Percentiles rank a stretch among this genome's conserved stretches.
Conservation (phyloP, 805 yeast genomes). For the Priceomyces medius region DNA sequence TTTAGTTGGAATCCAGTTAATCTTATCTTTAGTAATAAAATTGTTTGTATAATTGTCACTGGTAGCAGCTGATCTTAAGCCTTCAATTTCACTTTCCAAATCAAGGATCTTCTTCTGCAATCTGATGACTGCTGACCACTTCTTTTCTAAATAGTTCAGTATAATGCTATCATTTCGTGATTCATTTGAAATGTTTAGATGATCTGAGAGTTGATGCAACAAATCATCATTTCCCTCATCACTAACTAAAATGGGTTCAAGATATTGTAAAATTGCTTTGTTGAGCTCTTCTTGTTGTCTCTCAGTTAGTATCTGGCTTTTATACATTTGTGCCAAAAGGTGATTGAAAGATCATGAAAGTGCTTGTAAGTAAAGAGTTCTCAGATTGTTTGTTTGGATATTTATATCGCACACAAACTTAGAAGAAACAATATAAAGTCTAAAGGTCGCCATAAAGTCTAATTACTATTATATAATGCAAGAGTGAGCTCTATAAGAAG, state of each 20-base stretch:
- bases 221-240: conserved; percentile 16
- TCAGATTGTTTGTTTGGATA: background rate
- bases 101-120: conserved; percentile 73
- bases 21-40: conserved; percentile 22
- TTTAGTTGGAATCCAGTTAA: conserved; percentile 63
- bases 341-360: no score
- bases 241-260: conserved; percentile 33
- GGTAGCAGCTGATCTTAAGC: conserved; percentile 48
- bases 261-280: conserved; percentile 48
- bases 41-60: conserved; percentile 13
- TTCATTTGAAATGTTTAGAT: conserved; percentile 15
- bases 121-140: conserved; percentile 84
- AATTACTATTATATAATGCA: background rate
- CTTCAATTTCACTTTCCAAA: conserved; percentile 57
- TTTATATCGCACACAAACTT: conserved; percentile 3
- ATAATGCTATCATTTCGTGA: conserved; percentile 24
- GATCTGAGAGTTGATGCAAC: conserved; percentile 8
- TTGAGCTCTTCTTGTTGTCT: conserved; percentile 48
- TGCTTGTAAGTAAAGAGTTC: background rate
- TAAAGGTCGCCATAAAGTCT: background rate
- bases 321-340: conserved; percentile 5
- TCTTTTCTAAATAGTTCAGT: conserved; percentile 59
- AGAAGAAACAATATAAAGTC: background rate
- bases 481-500: background rate
- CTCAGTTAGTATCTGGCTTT: conserved; percentile 29